Evolutionary conservation across 371 early-diverging fungal species (phyloP), one percentile per base, ranked within the genome.

Genomic region (Rhizopus arrhizus): DNA sequence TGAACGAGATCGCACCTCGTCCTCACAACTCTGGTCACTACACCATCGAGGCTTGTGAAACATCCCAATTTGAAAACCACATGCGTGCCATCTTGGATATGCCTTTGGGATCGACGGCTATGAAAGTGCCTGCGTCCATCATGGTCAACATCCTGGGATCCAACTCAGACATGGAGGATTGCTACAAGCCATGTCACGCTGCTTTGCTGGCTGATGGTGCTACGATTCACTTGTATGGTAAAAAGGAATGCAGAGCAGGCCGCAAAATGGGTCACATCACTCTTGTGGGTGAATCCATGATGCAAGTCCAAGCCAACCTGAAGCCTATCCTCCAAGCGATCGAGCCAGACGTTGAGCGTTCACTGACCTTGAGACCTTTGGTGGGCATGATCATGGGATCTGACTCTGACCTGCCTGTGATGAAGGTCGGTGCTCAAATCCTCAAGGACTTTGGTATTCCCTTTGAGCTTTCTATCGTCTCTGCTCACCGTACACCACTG

Each of bases 1-100:
- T 97, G 67, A 98, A 98, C 73, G 98, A 98, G 72, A 92, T 98
- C 64, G 98, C 98, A 4, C 98, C 98, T 42, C 90, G 98, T 15
- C 97, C 98, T 38, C 98, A 98, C 78, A 98, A 98, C 81, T 96
- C 96, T 22, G 98, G 98, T 55, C 98, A 98, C 72, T 96, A 95
- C 69, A 96, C 98, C 3, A 95, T 93, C 62, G 98, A 98, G 68
- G 97, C 97, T 1, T 96, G 96, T 73, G 80, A 92, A 45, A 97
- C 98, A 5, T 95, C 95, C 13, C 98, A 98, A 73, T 98, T 88
- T 64, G 98, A 98, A 68, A 93, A 98, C 72, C 98, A 98, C 63
- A 73, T 98, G 68, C 92, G 98, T n/a, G 92, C 94, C 42, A 90
- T 97, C 46, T 75, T 92, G 10, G 95, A 93, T 54, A 72, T 95